phyloP scores from a whole-genome alignment of 164 flowering plant genomes.

The Akebia trifoliata region DNA sequence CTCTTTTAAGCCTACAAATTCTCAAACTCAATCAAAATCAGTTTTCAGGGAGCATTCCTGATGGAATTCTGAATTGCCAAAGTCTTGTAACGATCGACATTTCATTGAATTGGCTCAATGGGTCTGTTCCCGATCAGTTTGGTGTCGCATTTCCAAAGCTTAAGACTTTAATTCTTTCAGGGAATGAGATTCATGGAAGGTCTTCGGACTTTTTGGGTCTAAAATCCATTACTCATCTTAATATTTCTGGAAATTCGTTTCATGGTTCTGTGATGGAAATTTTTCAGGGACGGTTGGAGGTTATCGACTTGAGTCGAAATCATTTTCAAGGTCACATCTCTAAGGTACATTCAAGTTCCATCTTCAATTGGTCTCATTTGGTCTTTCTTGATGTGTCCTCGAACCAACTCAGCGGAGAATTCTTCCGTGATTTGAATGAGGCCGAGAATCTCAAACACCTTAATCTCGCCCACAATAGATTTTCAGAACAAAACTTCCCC shows the following conservation, averaged over 20 bases:
- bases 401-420: slow-evolving; percentile 67
- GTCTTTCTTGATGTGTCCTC: slow-evolving; percentile 64
- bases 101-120: slow-evolving; percentile 51
- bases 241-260: slow-evolving; percentile 63
- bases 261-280: slow-evolving; percentile 60
- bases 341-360: slow-evolving; percentile 51
- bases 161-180: slow-evolving; percentile 53
- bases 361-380: slow-evolving; percentile 53
- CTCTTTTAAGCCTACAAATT: slow-evolving; percentile 42
- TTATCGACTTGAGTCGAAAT: slow-evolving; percentile 69
- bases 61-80: slow-evolving; percentile 40
- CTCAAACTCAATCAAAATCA: slow-evolving; percentile 49
- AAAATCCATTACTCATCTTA: slow-evolving; percentile 46
- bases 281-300: slow-evolving; percentile 46
- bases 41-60: slow-evolving; percentile 46
- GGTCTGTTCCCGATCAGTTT: slow-evolving; percentile 58
- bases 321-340: slow-evolving; percentile 73
- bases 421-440: slow-evolving; percentile 33
- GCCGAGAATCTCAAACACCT: slow-evolving; percentile 60
- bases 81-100: slow-evolving; percentile 53
- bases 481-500: slow-evolving; percentile 47
- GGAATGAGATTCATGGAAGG: slow-evolving; percentile 51
- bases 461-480: slow-evolving; percentile 70
- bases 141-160: slow-evolving; percentile 61
- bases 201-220: slow-evolving; percentile 48